phyloP scores from a whole-genome alignment of 495 filamentous ascomycete species.

The Neurospora sp. region DNA sequence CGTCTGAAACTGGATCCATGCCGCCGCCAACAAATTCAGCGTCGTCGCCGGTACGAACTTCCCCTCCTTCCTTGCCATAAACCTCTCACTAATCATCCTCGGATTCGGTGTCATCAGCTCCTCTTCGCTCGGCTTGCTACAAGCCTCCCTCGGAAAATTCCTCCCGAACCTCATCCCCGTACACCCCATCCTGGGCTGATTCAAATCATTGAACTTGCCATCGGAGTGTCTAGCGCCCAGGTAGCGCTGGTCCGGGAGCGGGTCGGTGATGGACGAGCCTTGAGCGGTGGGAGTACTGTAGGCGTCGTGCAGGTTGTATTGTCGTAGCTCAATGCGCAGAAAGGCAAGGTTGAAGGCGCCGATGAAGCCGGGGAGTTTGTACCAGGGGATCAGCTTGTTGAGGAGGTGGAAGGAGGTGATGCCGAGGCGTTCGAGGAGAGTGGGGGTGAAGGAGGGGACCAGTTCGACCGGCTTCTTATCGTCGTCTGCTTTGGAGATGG shows the following conservation, averaged over 20 bases:
- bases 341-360: slow-evolving; percentile 29
- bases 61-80: slow-evolving; percentile 22
- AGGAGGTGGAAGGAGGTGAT: slow-evolving; percentile 25
- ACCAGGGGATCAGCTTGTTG: slow-evolving; percentile 29
- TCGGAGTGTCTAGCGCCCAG: slow-evolving; percentile 27
- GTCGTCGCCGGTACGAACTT: slow-evolving; percentile 32
- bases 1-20: slow-evolving; percentile 39
- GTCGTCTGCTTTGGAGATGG: background rate
- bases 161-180: slow-evolving; percentile 32
- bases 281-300: slow-evolving; percentile 23
- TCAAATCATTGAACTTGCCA: slow-evolving; percentile 31
- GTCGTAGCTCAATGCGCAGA: slow-evolving; percentile 30
- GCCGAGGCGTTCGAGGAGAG: slow-evolving; percentile 13
- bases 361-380: slow-evolving; percentile 27
- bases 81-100: slow-evolving; percentile 24
- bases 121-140: slow-evolving; percentile 23
- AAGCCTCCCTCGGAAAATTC: slow-evolving; percentile 26
- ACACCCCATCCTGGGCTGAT: slow-evolving; percentile 33
- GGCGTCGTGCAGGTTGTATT: slow-evolving; percentile 31
- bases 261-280: slow-evolving; percentile 11
- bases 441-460: slow-evolving; percentile 9
- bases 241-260: slow-evolving; percentile 17
- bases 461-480: background rate
- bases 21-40: slow-evolving; percentile 35
- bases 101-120: slow-evolving; percentile 34